Percentiles rank a stretch among this genome's conserved stretches.
These are phyloP conservation scores for Aristolochia fimbriata DNA, from an alignment of 164 flowering plant species.

Conservation along the genomic window DNA sequence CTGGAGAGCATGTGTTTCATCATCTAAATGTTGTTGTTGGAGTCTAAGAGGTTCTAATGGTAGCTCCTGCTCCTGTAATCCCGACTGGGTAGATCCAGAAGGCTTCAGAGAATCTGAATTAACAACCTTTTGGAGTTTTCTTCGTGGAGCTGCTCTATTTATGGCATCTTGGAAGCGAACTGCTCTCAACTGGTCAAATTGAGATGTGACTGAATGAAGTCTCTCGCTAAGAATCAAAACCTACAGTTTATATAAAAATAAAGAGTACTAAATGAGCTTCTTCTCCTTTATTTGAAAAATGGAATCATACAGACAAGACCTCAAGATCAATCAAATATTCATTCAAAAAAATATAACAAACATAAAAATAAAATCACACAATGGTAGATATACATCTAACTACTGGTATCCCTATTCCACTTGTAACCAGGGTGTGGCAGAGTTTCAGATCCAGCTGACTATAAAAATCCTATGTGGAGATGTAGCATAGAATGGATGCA, in stretches of 20 bases:
- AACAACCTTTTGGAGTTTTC: slow-evolving; percentile 28
- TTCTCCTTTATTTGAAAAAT: background rate
- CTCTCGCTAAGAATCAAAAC: slow-evolving; percentile 83
- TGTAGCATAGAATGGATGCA: no score
- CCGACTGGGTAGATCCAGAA: slow-evolving; percentile 21
- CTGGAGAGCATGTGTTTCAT: slow-evolving; percentile 95
- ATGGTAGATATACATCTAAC: no score
- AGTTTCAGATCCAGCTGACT: no score
- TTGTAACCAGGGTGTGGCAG: no score
- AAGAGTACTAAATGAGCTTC: background rate
- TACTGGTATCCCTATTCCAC: no score
- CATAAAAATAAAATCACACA: no score
- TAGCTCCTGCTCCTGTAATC: slow-evolving; percentile 28
- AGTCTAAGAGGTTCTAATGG: slow-evolving; percentile 45
- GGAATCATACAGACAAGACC: background rate
- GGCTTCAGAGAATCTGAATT: slow-evolving; percentile 22
- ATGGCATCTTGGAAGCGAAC: slow-evolving; percentile 78
- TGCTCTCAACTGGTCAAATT: slow-evolving; percentile 82
- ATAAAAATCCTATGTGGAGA: no score
- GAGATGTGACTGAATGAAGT: slow-evolving; percentile 78
- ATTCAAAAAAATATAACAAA: no score
- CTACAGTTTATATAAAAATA: slow-evolving; percentile 25
- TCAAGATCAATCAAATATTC: background rate
- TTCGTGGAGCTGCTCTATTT: slow-evolving; percentile 63
- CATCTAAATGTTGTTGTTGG: slow-evolving; percentile 79